A percentile compares a stretch with the other conserved stretches of the same genome.
Evolutionary conservation across 345 rosid genomes (phyloP).

Genomic region (Citropsis articulata): DNA sequence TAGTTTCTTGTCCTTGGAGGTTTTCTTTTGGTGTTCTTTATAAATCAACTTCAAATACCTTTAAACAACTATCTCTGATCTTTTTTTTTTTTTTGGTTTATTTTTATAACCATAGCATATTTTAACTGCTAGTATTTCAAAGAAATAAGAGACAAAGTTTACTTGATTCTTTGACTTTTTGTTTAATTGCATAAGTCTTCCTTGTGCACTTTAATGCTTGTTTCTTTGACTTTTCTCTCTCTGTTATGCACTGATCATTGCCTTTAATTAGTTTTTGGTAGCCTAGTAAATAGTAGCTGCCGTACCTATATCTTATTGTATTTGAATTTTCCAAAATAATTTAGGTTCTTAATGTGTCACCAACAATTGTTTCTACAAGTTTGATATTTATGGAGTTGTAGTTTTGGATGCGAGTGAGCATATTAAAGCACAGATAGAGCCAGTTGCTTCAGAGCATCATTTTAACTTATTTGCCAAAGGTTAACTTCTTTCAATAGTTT

Average conservation of each 20-base stretch:
- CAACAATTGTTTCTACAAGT: slow-evolving; percentile 96
- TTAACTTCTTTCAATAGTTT: slow-evolving; percentile 7
- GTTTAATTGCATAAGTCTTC: neutral
- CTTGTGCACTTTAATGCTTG: neutral
- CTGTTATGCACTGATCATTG: neutral
- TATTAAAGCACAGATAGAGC: slow-evolving; percentile 82
- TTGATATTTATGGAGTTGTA: slow-evolving; percentile 92
- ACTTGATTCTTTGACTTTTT: neutral
- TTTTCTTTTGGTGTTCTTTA: too few species aligned
- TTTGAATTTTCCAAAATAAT: slow-evolving; percentile 2
- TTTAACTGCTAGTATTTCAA: too few species aligned
- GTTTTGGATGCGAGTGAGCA: slow-evolving; percentile 92
- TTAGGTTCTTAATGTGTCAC: slow-evolving; percentile 92
- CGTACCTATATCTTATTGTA: slow-evolving; percentile 8
- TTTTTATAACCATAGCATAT: too few species aligned
- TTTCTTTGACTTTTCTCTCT: neutral
- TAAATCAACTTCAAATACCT: neutral
- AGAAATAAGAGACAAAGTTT: neutral
- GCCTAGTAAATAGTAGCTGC: neutral
- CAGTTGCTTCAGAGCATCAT: slow-evolving; percentile 64
- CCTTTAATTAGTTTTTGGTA: neutral
- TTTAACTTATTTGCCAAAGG: slow-evolving; percentile 80
- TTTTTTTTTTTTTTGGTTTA: too few species aligned
- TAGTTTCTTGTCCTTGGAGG: too few species aligned
- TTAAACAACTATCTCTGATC: neutral